phyloP scores from a whole-genome alignment of 2,329 filamentous ascomycete genomes.

The Phialemoniopsis sp. region DNA sequence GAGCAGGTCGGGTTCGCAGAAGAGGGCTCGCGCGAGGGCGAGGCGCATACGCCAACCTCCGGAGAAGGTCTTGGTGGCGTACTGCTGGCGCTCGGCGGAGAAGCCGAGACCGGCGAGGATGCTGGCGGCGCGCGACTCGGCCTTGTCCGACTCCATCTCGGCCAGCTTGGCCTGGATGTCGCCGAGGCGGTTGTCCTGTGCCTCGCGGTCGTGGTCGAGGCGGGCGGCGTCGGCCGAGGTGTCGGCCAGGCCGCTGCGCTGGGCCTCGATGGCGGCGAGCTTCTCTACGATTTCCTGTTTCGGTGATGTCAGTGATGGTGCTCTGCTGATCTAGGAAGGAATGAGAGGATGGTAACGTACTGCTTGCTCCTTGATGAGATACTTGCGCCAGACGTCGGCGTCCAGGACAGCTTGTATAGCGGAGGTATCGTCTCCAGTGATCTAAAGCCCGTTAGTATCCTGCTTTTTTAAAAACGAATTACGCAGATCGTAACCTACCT shows the following conservation, averaged over 20 bases:
- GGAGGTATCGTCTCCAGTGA: conserved; percentile 91
- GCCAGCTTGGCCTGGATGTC: conserved; percentile 89
- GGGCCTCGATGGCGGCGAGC: conserved; percentile 71
- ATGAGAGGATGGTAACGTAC: conserved; percentile 44
- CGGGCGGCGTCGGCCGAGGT: conserved; percentile 84
- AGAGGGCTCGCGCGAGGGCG: conserved; percentile 88
- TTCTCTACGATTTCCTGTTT: conserved; percentile 69
- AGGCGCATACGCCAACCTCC: conserved; percentile 99
- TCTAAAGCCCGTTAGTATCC: conserved; percentile 42
- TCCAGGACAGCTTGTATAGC: conserved; percentile 93
- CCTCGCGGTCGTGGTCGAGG: conserved; percentile 83
- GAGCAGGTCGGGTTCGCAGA: conserved; percentile 94
- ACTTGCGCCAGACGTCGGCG: conserved; percentile 97
- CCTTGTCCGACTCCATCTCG: conserved; percentile 99
- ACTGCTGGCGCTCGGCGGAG: conserved; percentile 87
- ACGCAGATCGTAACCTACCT: conserved; percentile 61
- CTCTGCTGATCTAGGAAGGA: conserved; percentile 21
- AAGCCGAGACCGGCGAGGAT: conserved; percentile 97
- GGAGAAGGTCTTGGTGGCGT: conserved; percentile 94
- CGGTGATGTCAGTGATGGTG: neutral
- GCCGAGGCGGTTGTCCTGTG: conserved; percentile 82
- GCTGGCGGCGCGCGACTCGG: conserved; percentile 89
- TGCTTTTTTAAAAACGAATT: neutral
- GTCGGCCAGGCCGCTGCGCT: conserved; percentile 78
- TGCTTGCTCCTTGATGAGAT: conserved; percentile 82